Evolutionary conservation across 345 rosid species (phyloP).

Genomic region (Salix purpurea): DNA sequence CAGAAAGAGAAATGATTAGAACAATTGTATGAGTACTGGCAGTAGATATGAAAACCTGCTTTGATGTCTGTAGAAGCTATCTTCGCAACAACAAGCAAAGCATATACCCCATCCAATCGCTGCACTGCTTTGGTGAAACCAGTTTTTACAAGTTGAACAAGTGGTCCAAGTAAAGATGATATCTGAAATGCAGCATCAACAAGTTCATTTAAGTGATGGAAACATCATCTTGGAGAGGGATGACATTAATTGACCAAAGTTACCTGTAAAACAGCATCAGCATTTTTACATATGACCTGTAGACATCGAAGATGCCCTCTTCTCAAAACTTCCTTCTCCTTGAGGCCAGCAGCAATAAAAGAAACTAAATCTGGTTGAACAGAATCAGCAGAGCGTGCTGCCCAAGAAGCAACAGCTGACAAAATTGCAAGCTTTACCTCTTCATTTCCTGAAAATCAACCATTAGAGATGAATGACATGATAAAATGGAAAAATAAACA

Average conservation of each 20-base stretch:
- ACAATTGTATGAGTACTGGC: neutral
- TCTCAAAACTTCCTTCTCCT: slow-evolving; percentile 87
- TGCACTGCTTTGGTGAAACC: slow-evolving; percentile 87
- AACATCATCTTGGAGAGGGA: slow-evolving; percentile 2
- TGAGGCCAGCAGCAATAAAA: slow-evolving; percentile 72
- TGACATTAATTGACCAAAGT: neutral
- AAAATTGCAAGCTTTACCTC: slow-evolving; percentile 81
- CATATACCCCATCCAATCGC: slow-evolving; percentile 92
- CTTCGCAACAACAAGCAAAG: slow-evolving; percentile 68
- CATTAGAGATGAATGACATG: neutral
- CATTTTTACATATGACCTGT: slow-evolving; percentile 55
- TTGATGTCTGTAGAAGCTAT: slow-evolving; percentile 80
- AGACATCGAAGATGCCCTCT: slow-evolving; percentile 89
- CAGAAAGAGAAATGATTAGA: neutral
- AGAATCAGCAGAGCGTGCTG: slow-evolving; percentile 55
- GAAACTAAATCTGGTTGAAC: slow-evolving; percentile 65
- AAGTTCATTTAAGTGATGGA: slow-evolving; percentile 9
- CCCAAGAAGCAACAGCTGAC: slow-evolving; percentile 75
- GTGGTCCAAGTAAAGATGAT: slow-evolving; percentile 74
- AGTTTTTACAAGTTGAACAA: slow-evolving; percentile 83
- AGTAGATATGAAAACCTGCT: slow-evolving; percentile 57
- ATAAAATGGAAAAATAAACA: neutral
- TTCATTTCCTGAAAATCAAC: slow-evolving; percentile 63
- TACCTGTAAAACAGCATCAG: slow-evolving; percentile 69
- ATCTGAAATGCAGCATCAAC: slow-evolving; percentile 44